These are phyloP conservation scores for Lyophyllum semitale DNA, from an alignment of 768 basidiomycete species.

Conservation along the genomic window DNA sequence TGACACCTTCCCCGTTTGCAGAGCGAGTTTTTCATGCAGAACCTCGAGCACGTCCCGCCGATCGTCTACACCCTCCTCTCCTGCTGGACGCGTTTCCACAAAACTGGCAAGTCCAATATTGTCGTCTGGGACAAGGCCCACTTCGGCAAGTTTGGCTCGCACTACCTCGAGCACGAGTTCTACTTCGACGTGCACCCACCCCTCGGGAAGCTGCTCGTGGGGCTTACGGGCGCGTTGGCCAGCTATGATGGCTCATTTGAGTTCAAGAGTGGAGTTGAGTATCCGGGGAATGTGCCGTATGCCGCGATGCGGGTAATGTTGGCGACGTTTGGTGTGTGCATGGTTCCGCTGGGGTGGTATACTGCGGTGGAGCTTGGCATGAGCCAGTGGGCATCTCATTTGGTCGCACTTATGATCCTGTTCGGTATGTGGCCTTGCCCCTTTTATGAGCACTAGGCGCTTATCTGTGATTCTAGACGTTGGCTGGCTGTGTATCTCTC, in stretches of 20 bases:
- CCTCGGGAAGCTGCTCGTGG: constrained; percentile 98
- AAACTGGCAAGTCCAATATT: constrained; percentile 80
- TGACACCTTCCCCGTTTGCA: constrained; percentile 32
- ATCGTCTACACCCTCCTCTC: constrained; percentile 89
- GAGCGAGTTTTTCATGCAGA: constrained; percentile 80
- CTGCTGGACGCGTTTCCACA: constrained; percentile 93
- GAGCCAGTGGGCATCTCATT: constrained; percentile 85
- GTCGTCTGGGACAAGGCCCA: constrained; percentile 99
- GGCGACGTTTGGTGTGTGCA: constrained; percentile 90
- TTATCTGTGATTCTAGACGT: constrained; percentile 62
- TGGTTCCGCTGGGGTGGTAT: constrained; percentile 97
- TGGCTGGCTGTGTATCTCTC: constrained; percentile 94
- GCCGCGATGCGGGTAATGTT: constrained; percentile 95
- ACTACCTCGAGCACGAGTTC: constrained; percentile 98
- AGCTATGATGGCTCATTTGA: constrained; percentile 93
- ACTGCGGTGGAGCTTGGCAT: constrained; percentile 93
- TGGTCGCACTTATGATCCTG: constrained; percentile 92
- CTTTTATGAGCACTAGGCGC: neutral
- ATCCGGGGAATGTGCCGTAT: constrained; percentile 85
- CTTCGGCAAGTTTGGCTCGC: constrained; percentile 98
- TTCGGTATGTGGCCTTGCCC: constrained; percentile 57
- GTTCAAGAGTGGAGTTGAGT: constrained; percentile 88
- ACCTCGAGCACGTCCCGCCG: constrained; percentile 76
- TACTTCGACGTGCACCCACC: constrained; percentile 99
- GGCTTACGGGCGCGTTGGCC: constrained; percentile 84